phyloP scores from a whole-genome alignment of 192 early-diverging fungal species.

The Glomus cerebriforme region DNA sequence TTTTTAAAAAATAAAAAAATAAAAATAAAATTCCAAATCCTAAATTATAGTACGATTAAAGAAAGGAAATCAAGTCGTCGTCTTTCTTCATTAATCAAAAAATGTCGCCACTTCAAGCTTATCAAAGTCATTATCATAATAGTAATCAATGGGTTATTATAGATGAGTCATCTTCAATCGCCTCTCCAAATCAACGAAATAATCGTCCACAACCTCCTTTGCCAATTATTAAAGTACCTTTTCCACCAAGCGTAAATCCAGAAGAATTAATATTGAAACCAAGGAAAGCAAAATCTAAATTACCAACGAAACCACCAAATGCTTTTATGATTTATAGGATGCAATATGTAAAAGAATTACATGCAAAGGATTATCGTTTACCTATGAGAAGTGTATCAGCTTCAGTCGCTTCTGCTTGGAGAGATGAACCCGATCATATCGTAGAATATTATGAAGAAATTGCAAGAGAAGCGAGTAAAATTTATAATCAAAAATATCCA shows the following conservation, averaged over 20 bases:
- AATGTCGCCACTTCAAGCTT: not conserved
- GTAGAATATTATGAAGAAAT: conserved; percentile 14
- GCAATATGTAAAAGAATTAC: conserved; percentile 22
- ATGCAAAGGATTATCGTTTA: conserved; percentile 12
- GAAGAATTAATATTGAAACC: conserved; percentile 20
- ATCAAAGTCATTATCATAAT: not conserved
- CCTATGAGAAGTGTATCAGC: conserved; percentile 23
- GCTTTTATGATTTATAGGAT: conserved; percentile 26
- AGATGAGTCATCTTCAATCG: conserved; percentile 11
- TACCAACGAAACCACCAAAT: conserved; percentile 17
- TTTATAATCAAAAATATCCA: conserved; percentile 23
- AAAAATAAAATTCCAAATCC: no score
- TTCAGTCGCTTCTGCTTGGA: not conserved
- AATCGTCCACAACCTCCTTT: conserved; percentile 3
- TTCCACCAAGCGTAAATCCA: conserved; percentile 13
- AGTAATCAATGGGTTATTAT: conserved; percentile 18
- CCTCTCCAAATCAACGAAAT: not conserved
- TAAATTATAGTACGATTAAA: no score
- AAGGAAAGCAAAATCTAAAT: conserved; percentile 12
- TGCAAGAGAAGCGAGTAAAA: conserved; percentile 16
- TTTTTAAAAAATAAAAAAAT: no score
- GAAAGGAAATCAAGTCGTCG: no score
- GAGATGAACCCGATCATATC: conserved; percentile 15
- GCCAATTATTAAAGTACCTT: conserved; percentile 12
- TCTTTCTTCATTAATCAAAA: not conserved